A percentile compares a stretch with the other conserved stretches of the same genome.
Evolutionary conservation across 345 rosid genomes (phyloP).

Genomic region (Erodium maritimum): DNA sequence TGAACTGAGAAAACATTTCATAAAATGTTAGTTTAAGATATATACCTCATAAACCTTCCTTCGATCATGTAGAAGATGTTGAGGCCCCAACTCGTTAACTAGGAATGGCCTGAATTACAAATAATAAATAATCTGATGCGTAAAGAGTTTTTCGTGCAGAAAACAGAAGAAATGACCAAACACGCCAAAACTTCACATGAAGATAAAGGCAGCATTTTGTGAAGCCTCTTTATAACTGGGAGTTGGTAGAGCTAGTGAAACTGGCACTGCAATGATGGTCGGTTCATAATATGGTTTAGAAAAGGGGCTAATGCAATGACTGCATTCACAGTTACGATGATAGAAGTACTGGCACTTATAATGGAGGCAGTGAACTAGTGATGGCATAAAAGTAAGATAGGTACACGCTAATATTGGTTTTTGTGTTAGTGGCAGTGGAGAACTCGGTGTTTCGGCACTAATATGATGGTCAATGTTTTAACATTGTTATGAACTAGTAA

Average conservation of each 20-base stretch:
- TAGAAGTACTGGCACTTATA: not conserved
- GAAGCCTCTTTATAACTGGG: not conserved
- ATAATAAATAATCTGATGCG: slow-evolving; percentile 4
- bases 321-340: not conserved
- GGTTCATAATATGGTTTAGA: not conserved
- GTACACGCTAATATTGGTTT: not conserved
- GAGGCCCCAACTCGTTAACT: slow-evolving; percentile 82
- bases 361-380: not conserved
- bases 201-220: not conserved
- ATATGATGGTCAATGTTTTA: too few relatives aligned
- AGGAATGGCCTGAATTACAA: slow-evolving; percentile 69
- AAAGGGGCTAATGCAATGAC: not conserved
- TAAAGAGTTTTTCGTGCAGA: not conserved
- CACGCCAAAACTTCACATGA: not conserved
- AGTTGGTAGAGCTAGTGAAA: not conserved
- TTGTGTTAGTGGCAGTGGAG: not conserved
- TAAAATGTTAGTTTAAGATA: slow-evolving; percentile 9
- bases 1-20: slow-evolving; percentile 1
- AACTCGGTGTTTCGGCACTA: too few relatives aligned
- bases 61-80: slow-evolving; percentile 96
- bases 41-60: slow-evolving; percentile 95
- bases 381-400: not conserved
- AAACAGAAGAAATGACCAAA: not conserved
- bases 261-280: not conserved
- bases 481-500: not conserved